phyloP scores from a whole-genome alignment of 495 filamentous ascomycete genomes.

The Hyaloscypha hepaticicola region DNA sequence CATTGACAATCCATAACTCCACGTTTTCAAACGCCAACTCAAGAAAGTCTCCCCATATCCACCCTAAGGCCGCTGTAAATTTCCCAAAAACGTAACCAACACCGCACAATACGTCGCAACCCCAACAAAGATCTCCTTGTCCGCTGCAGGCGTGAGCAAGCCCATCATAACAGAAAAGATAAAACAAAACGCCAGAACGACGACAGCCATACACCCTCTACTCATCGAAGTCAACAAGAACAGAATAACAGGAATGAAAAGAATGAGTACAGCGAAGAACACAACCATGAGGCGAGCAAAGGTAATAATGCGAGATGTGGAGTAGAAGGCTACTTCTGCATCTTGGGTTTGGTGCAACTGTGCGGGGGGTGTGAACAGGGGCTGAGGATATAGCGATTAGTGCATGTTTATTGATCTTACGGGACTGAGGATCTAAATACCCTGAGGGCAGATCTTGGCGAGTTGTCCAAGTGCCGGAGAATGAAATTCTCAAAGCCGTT shows the following conservation, averaged over 20 bases:
- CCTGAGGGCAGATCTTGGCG: conserved; percentile 13
- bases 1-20: too few relatives aligned
- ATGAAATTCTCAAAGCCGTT: conserved; percentile 16
- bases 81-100: conserved; percentile 20
- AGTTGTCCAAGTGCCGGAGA: neutral
- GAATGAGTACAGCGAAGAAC: conserved; percentile 13
- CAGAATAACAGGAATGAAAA: conserved; percentile 19
- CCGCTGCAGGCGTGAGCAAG: neutral
- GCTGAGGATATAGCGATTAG: neutral
- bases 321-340: conserved; percentile 12
- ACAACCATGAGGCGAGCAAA: conserved; percentile 16
- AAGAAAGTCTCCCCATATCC: too few relatives aligned
- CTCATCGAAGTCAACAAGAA: conserved; percentile 22
- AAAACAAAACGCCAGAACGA: conserved; percentile 16
- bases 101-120: conserved; percentile 20
- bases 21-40: too few relatives aligned
- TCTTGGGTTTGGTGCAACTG: conserved; percentile 10
- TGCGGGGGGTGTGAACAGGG: neutral
- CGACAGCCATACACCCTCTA: conserved; percentile 14
- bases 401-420: neutral
- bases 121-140: conserved; percentile 19
- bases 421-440: neutral
- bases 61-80: conserved; percentile 1
- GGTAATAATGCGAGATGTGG: neutral
- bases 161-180: conserved; percentile 4